Percentiles rank a stretch among this genome's conserved stretches.
phyloP scores from a whole-genome alignment of 192 early-diverging fungal genomes.

The Coemansia sp. region DNA sequence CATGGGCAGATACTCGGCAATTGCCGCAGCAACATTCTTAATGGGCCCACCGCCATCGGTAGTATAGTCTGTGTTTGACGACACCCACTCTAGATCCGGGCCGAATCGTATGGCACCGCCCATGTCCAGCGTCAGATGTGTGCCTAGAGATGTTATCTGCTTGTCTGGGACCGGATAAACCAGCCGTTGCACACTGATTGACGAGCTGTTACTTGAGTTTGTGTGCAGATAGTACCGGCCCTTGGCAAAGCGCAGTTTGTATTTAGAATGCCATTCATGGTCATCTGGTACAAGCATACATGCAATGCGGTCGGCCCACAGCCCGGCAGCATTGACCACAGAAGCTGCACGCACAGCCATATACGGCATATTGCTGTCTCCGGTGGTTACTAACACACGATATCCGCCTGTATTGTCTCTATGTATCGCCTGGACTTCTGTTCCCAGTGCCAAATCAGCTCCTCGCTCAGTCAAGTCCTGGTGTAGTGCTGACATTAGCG shows the following conservation, averaged over 20 bases:
- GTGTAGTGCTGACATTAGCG: slow-evolving; percentile 64
- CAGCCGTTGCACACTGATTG: slow-evolving; percentile 56
- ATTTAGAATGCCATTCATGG: slow-evolving; percentile 32
- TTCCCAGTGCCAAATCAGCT: slow-evolving; percentile 58
- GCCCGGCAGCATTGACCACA: slow-evolving; percentile 79
- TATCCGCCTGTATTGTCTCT: slow-evolving; percentile 37
- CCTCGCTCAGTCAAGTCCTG: slow-evolving; percentile 53
- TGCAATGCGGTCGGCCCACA: slow-evolving; percentile 67
- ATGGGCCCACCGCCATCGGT: slow-evolving; percentile 45
- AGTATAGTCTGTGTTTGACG: slow-evolving; percentile 59
- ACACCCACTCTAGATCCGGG: slow-evolving; percentile 68
- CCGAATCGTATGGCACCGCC: slow-evolving; percentile 75
- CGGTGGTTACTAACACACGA: slow-evolving; percentile 54
- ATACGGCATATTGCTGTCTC: slow-evolving; percentile 36
- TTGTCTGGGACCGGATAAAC: slow-evolving; percentile 83
- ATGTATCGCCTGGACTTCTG: slow-evolving; percentile 53
- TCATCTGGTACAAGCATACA: slow-evolving; percentile 32
- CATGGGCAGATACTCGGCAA: slow-evolving; percentile 63
- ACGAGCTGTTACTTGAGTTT: slow-evolving; percentile 7
- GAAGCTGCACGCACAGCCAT: slow-evolving; percentile 56
- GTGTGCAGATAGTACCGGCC: slow-evolving; percentile 76
- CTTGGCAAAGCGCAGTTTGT: slow-evolving; percentile 71
- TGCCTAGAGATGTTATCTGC: slow-evolving; percentile 69
- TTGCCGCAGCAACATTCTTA: slow-evolving; percentile 55
- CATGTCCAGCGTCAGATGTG: slow-evolving; percentile 80